Evolutionary conservation across 805 yeast species (phyloP), one percentile per base, ranked within the genome.

Genomic region (Tetrapisispora fleetii): DNA sequence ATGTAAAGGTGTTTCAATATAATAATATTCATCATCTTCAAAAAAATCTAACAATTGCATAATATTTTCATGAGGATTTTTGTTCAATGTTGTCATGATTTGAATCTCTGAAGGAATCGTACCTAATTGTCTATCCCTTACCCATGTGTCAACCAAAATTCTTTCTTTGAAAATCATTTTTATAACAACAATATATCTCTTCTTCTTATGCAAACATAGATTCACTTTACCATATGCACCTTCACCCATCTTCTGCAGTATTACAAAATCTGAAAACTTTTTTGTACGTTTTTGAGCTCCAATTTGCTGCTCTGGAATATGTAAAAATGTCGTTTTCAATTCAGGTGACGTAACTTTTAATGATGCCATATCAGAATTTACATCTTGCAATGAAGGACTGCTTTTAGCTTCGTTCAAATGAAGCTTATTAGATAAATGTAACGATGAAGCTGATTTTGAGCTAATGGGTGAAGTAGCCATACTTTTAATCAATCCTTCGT

Each of bases 191-290:
- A 74, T 77, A 62, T 85, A 82, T 2, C 67, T 67, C 55, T 85
- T 88, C 27, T 74, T 71, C 42, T 75, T 77, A 59, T 83, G 85
- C 62, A 77, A 77, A 4, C 86, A 93, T 22, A 87, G 73, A 24
- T 87, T 83, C 18, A 93, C 99, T 60, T 87, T 86, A 13, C 99
- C 99, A 60, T 93, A 93, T 0, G 98, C 96, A 37, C 99, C 99
- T 64, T 85, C 91, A 1, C 99, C 99, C 80, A 93, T 79, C 52
- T 81, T 79, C 62, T 85, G 84, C 40, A 88, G 42, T 1, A 85
- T 76, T 1, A 69, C 66, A 57, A 87, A 93, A 62, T 89, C 95
- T 0, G 74, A 63, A 53, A 87, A 76, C 51, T 79, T 78, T 62
- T 86, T 86, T 19, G 76, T 80, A 47, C 96, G 75, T 58, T 93